Evolutionary conservation across 768 basidiomycete species (phyloP).

Genomic region (Leucosporidium creatinivorum): DNA sequence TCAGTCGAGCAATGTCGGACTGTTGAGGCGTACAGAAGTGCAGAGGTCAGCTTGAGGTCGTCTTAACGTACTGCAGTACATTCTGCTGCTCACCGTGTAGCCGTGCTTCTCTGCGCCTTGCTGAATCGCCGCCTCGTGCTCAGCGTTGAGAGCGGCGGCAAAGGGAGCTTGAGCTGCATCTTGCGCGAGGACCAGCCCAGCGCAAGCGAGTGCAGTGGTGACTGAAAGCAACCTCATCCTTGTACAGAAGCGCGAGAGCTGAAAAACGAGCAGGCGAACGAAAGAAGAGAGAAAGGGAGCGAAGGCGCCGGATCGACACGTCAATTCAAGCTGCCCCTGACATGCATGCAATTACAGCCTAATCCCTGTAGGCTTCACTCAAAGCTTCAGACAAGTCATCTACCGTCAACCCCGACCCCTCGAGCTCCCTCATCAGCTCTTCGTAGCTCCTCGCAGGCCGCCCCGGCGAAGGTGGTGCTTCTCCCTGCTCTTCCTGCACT

Average conservation of each 20-base stretch:
- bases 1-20: conserved; percentile 69
- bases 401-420: too few relatives aligned
- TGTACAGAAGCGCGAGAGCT: neutral
- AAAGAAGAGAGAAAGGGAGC: neutral
- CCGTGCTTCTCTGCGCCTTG: neutral
- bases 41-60: neutral
- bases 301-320: too few relatives aligned
- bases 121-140: conserved; percentile 9
- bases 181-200: neutral
- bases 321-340: too few relatives aligned
- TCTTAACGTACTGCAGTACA: neutral
- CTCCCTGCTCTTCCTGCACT: too few relatives aligned
- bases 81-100: neutral
- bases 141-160: conserved; percentile 13
- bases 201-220: too few relatives aligned
- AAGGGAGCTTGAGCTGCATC: conserved; percentile 1
- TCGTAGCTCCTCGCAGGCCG: too few relatives aligned
- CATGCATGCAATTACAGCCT: too few relatives aligned
- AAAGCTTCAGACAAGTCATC: too few relatives aligned
- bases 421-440: too few relatives aligned
- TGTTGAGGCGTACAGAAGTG: conserved; percentile 39
- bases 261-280: neutral
- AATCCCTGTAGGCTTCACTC: too few relatives aligned
- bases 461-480: too few relatives aligned
- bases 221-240: too few relatives aligned